Conservation (phyloP, 2,329 filamentous ascomycete species). For the Ophiosphaerella korrae region DNA sequence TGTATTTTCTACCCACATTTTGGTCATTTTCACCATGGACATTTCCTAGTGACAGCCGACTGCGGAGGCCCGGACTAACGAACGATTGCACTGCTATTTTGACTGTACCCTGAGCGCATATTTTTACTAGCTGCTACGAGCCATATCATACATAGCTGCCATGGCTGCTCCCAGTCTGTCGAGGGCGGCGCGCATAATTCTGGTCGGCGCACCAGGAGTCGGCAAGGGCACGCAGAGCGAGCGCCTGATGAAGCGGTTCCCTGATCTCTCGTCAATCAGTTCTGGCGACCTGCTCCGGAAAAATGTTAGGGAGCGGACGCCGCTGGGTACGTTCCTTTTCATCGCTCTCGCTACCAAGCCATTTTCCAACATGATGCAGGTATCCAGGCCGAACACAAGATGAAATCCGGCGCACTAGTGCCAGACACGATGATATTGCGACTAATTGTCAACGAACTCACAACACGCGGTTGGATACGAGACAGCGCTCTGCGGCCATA, state of each 20-base stretch:
- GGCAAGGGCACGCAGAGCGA: constrained; percentile 97
- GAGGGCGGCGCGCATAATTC: constrained; percentile 87
- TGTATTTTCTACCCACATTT: not conserved
- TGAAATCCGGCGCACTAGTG: constrained; percentile 88
- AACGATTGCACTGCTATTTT: too few relatives aligned
- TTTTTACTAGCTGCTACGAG: not conserved
- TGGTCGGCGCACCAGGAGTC: constrained; percentile 94
- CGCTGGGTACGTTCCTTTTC: constrained; percentile 67
- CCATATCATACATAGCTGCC: not conserved
- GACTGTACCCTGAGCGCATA: not conserved
- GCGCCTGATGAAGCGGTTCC: constrained; percentile 82
- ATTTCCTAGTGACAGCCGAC: constrained; percentile 25
- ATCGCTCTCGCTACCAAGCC: not conserved
- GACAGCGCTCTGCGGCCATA: constrained; percentile 53
- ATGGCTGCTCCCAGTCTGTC: constrained; percentile 35
- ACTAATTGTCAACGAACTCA: constrained; percentile 88
- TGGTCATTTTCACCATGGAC: constrained; percentile 13
- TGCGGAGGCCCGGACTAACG: constrained; percentile 1
- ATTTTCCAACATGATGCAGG: constrained; percentile 58
- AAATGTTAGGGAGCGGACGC: constrained; percentile 88
- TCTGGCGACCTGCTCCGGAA: constrained; percentile 90
- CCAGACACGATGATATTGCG: constrained; percentile 89
- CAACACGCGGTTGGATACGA: constrained; percentile 80
- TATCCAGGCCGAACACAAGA: constrained; percentile 86
- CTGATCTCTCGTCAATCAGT: constrained; percentile 87